phyloP scores from a whole-genome alignment of 169 alveolate species.

The Cryptosporidium sp. region DNA sequence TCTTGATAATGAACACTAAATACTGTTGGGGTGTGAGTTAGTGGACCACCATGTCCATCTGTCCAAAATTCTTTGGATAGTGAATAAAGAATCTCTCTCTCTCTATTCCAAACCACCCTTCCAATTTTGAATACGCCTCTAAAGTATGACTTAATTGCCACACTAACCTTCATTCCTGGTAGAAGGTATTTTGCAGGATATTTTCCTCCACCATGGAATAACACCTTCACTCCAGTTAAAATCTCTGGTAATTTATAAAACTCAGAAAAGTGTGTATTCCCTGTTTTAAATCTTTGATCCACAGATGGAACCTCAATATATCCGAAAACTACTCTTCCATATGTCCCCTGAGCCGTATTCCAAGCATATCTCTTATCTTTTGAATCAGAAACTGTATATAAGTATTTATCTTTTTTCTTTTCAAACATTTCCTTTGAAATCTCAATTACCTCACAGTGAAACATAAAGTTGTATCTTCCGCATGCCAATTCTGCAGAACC shows the following conservation, averaged over 20 bases:
- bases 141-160: conserved; percentile 56
- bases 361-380: conserved; percentile 35
- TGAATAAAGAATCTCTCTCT: conserved; percentile 57
- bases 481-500: conserved; percentile 74
- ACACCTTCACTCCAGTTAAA: conserved; percentile 33
- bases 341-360: conserved; percentile 71
- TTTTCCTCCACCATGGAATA: conserved; percentile 69
- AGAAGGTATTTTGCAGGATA: conserved; percentile 50
- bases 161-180: conserved; percentile 66
- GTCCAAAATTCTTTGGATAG: conserved; percentile 68
- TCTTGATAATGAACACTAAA: conserved; percentile 65
- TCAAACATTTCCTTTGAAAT: not conserved
- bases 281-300: conserved; percentile 1
- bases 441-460: conserved; percentile 58
- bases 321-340: conserved; percentile 74
- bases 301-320: conserved; percentile 63
- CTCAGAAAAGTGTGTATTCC: conserved; percentile 8
- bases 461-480: conserved; percentile 50
- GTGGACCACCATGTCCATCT: conserved; percentile 55
- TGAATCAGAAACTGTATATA: not conserved
- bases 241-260: conserved; percentile 49
- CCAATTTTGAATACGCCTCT: conserved; percentile 50
- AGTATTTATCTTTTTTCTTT: conserved; percentile 29
- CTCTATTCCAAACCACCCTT: conserved; percentile 62
- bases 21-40: conserved; percentile 70